A percentile compares a stretch with the other conserved stretches of the same genome.
Evolutionary conservation across 2,329 filamentous ascomycete species (phyloP).

Genomic region (Calonectria fujianensis): DNA sequence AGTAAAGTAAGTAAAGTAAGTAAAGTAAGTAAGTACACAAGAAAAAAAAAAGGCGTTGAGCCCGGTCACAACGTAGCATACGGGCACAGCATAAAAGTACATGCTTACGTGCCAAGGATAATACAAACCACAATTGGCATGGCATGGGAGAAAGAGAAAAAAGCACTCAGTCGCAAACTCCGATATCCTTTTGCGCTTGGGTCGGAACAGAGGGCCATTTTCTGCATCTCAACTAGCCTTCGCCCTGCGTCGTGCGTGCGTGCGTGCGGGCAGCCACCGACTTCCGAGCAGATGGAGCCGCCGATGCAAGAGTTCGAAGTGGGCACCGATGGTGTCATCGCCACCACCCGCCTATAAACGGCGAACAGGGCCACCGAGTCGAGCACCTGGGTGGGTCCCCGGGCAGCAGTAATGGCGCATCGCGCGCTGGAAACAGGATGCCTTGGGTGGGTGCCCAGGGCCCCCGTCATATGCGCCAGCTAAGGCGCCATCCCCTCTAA

Average conservation of each 20-base stretch:
- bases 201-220: neutral
- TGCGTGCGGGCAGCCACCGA: slow-evolving; percentile 41
- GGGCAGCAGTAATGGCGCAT: slow-evolving; percentile 39
- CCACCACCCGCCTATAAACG: slow-evolving; percentile 32
- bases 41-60: neutral
- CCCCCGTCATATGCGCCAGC: slow-evolving; percentile 43
- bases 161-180: neutral
- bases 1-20: neutral
- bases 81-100: neutral
- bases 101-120: neutral
- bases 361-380: slow-evolving; percentile 15
- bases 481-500: slow-evolving; percentile 50
- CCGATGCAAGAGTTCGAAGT: slow-evolving; percentile 37
- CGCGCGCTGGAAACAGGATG: slow-evolving; percentile 38
- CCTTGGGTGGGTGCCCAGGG: slow-evolving; percentile 28
- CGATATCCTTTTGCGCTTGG: neutral
- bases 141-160: neutral
- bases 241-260: neutral
- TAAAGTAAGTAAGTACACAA: neutral
- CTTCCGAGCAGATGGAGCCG: slow-evolving; percentile 49
- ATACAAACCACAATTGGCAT: neutral
- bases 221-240: neutral
- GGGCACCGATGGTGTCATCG: slow-evolving; percentile 42
- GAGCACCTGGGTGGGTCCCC: slow-evolving; percentile 17
- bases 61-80: neutral